Evolutionary conservation across 2,329 filamentous ascomycete species (phyloP).

Genomic region (Aspergillus piperis): DNA sequence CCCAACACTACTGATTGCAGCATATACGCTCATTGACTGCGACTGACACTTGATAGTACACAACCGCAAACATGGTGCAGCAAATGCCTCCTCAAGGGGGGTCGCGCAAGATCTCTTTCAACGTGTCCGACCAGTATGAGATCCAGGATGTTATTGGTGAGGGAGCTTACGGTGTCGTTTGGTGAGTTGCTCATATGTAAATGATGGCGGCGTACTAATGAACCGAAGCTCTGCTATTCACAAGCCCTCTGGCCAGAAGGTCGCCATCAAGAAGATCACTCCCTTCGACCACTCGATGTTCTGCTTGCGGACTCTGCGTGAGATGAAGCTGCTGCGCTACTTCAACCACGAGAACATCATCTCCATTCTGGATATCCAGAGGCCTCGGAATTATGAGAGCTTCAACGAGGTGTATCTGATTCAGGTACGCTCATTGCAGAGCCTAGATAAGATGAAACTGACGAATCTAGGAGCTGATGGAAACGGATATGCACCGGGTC

Average conservation of each 20-base stretch:
- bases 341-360: constrained; percentile 99
- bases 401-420: constrained; percentile 99
- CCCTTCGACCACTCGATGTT: constrained; percentile 99
- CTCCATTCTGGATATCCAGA: constrained; percentile 98
- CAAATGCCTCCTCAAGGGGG: constrained; percentile 53
- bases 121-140: constrained; percentile 98
- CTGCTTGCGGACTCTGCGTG: constrained; percentile 90
- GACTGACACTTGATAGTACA: constrained; percentile 15
- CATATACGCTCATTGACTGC: background rate
- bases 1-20: background rate
- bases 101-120: constrained; percentile 96
- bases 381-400: constrained; percentile 90
- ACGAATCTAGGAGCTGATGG: constrained; percentile 82
- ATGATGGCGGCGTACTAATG: constrained; percentile 16
- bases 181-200: constrained; percentile 60
- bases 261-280: constrained; percentile 99
- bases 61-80: constrained; percentile 41
- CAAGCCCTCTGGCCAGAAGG: constrained; percentile 97
- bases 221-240: constrained; percentile 81
- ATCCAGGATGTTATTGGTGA: constrained; percentile 99
- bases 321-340: constrained; percentile 98
- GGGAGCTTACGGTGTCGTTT: constrained; percentile 97
- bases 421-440: constrained; percentile 61
- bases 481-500: constrained; percentile 99
- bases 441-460: background rate